Evolutionary conservation across 116 monocot genomes (phyloP).

Genomic region (Dioscorea cayenensis): DNA sequence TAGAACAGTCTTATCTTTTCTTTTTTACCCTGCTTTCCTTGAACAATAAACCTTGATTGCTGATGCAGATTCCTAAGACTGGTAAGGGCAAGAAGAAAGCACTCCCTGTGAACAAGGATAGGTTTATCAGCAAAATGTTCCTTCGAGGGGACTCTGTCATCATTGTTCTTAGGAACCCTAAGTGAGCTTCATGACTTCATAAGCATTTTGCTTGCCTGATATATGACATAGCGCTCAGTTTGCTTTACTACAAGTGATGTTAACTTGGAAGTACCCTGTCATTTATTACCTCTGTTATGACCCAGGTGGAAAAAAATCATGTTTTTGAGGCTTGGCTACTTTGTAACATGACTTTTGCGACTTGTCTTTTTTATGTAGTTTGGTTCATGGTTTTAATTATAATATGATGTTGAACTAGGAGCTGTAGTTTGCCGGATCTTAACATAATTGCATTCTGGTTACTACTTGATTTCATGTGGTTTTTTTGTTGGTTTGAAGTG

Average conservation of each 20-base stretch:
- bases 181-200: constrained; percentile 16
- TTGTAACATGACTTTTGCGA: not conserved
- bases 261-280: not conserved
- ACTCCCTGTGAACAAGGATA: constrained; percentile 43
- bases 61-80: constrained; percentile 37
- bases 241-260: too few relatives aligned
- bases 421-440: not conserved
- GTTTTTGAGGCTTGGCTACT: not conserved
- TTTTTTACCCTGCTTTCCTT: not conserved
- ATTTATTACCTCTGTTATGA: not conserved
- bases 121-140: constrained; percentile 69
- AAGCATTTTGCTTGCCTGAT: not conserved
- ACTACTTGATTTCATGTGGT: too few relatives aligned
- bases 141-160: constrained; percentile 58
- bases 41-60: not conserved
- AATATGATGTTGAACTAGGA: not conserved
- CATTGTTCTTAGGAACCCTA: constrained; percentile 55
- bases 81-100: constrained; percentile 52
- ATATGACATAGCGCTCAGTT: not conserved
- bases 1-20: not conserved
- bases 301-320: not conserved
- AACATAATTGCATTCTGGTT: too few relatives aligned
- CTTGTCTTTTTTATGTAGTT: not conserved
- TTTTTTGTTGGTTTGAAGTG: too few relatives aligned
- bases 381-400: not conserved